Evolutionary conservation across 495 filamentous ascomycete genomes (phyloP), one percentile per base, ranked within the genome.

Genomic region (Daldinia decipiens): DNA sequence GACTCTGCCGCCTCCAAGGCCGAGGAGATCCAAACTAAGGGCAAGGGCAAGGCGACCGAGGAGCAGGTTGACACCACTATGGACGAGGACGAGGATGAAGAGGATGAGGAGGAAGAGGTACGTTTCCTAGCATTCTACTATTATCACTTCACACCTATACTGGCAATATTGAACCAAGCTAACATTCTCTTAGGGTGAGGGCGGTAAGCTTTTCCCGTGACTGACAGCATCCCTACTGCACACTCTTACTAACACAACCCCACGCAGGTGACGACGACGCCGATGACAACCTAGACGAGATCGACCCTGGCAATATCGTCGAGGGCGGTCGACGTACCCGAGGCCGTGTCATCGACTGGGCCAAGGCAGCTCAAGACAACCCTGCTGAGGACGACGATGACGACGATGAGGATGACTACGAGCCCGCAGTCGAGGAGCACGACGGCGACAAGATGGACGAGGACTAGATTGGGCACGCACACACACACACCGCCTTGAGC

Each of bases 281-380:
- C 55, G 87, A 90, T 9, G 93, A 95, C 73, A 89, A 92, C 80
- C 88, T 97, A 82, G 92, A 94, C 78, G 94, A 93, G 79, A 96
- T 98, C 78, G 93, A 96, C 77, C 80, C 86, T 39, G 85, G 87
- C 71, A 98, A 98, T 85, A 97, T 98, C 81, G 88, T 98, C 76
- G 53, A 67, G 8, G 84, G 81, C 64, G 91, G 91, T 76, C 87
- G 90, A 45, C 94, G 95, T 78, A 99, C 95, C 40, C 94, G 95
- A 71, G 91, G 92, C 70, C 81, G 81, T 47, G 91, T 91, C 76
- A 93, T 96, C 70, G 90, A 97, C 83, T 96, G 90, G 77, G 90
- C 89, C 70, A 91, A 93, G 79, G 92, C 92, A 9, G 91, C 90
- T n/a, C 79, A 87, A 73, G 85, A 88, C 77, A 84, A 86, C 57